Percentiles rank a stretch among this genome's conserved stretches.
Evolutionary conservation across 257 asterid genomes (phyloP).

Genomic region (Buddleja alternifolia): DNA sequence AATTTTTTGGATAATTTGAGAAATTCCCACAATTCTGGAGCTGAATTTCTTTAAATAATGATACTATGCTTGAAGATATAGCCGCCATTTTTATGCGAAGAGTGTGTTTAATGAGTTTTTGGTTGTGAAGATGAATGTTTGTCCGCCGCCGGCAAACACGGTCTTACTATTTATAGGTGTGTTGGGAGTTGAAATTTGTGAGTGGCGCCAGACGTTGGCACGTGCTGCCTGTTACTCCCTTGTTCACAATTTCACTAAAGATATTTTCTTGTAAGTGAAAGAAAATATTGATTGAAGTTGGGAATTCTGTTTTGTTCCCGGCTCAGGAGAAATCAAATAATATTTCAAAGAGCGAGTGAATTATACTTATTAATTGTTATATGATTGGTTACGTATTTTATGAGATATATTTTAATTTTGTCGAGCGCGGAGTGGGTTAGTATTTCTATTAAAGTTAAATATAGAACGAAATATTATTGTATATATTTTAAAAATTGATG

Average conservation of each 20-base stretch:
- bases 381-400: too few relatives aligned
- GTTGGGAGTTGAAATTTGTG: conserved; percentile 30
- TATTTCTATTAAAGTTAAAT: too few relatives aligned
- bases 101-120: background rate
- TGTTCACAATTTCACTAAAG: conserved; percentile 21
- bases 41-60: conserved; percentile 28
- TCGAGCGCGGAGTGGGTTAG: too few relatives aligned
- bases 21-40: conserved; percentile 22
- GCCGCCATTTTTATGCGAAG: conserved; percentile 45
- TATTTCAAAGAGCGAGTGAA: too few relatives aligned
- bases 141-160: conserved; percentile 33
- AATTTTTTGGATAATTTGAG: conserved; percentile 31
- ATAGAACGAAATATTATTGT: too few relatives aligned
- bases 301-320: too few relatives aligned
- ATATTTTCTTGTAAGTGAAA: background rate
- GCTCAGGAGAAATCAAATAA: too few relatives aligned
- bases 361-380: too few relatives aligned
- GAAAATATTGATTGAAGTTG: too few relatives aligned
- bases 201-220: conserved; percentile 43
- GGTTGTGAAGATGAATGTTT: background rate
- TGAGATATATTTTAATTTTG: too few relatives aligned
- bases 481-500: too few relatives aligned
- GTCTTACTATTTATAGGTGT: background rate
- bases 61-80: conserved; percentile 29
- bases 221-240: conserved; percentile 20